Conservation (phyloP, 306 rosid species). For the Quercus parvula region DNA sequence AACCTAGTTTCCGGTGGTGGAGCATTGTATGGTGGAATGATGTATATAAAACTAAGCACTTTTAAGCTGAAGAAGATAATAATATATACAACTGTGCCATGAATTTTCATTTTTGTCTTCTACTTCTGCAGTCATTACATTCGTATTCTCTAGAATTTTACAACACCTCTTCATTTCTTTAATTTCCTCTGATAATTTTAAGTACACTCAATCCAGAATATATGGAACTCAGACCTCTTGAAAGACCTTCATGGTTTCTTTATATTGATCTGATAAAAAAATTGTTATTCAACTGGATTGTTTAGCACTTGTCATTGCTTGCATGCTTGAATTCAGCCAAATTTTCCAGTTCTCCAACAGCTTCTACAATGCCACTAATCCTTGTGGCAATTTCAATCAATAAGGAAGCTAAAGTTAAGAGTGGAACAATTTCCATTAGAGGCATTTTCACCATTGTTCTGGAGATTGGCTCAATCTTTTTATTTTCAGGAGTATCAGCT, state of each 20-base stretch:
- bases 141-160: neutral
- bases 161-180: neutral
- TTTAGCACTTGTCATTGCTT: conserved; percentile 2
- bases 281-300: conserved; percentile 2
- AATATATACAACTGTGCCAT: too few species aligned
- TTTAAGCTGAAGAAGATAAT: too few species aligned
- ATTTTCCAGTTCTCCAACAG: conserved; percentile 54
- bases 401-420: conserved; percentile 58
- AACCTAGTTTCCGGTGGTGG: too few species aligned
- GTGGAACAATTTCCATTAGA: conserved; percentile 57
- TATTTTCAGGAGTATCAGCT: conserved; percentile 11
- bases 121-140: too few species aligned
- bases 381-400: conserved; percentile 49
- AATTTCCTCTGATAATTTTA: neutral
- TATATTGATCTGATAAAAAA: neutral
- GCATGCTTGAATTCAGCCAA: conserved; percentile 34
- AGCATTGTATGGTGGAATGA: too few species aligned
- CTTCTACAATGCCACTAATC: conserved; percentile 57
- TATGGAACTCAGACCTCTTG: conserved; percentile 6
- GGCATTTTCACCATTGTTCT: conserved; percentile 1
- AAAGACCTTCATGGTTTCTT: conserved; percentile 14
- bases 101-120: too few species aligned
- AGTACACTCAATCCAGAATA: neutral
- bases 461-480: neutral
- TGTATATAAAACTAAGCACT: too few species aligned